Conservation (phyloP, 106 monocot genomes). For the Dendrobium chrysotoxum region DNA sequence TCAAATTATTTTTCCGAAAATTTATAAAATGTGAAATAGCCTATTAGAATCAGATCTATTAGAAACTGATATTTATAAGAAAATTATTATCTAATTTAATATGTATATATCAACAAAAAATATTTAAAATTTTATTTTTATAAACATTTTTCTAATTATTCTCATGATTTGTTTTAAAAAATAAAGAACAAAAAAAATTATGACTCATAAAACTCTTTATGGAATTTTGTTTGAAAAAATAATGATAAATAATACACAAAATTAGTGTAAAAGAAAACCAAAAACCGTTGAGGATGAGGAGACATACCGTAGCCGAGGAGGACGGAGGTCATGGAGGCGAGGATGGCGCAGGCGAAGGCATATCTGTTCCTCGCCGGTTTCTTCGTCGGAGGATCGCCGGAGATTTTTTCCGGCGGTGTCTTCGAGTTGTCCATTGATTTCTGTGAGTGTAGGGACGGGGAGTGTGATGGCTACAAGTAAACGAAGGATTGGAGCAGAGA, state of each 20-base stretch:
- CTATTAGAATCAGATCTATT: too few relatives aligned
- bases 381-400: slow-evolving; percentile 1
- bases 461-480: background rate
- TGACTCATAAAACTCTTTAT: background rate
- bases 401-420: background rate
- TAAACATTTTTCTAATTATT: background rate
- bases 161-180: background rate
- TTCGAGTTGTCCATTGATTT: background rate
- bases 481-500: background rate
- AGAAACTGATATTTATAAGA: too few relatives aligned
- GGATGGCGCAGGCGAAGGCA: slow-evolving; percentile 16
- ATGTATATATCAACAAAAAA: too few relatives aligned
- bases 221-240: background rate
- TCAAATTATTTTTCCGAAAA: too few relatives aligned
- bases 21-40: too few relatives aligned
- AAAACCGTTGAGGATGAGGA: background rate
- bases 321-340: slow-evolving; percentile 27
- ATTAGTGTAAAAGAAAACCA: too few relatives aligned
- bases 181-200: background rate
- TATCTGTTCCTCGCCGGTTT: slow-evolving; percentile 8
- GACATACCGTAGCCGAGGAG: slow-evolving; percentile 18
- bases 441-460: background rate
- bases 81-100: too few relatives aligned
- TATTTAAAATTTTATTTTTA: too few relatives aligned
- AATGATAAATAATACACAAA: background rate